A percentile compares a stretch with the other conserved stretches of the same genome.
Evolutionary conservation across 768 basidiomycete genomes (phyloP).

Genomic region (Calvatia gigantea): DNA sequence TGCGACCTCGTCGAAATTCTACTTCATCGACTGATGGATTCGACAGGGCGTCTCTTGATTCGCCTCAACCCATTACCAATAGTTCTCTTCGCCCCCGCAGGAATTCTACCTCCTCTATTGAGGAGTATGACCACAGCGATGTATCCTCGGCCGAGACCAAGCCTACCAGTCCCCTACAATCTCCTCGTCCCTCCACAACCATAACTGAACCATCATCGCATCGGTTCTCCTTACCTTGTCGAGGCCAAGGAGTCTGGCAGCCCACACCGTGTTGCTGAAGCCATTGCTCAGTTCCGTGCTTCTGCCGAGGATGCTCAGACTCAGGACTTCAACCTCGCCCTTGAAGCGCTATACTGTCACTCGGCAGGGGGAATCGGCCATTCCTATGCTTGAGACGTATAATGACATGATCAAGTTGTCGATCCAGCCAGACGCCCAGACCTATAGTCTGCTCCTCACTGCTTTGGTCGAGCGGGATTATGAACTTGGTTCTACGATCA

Average conservation of each 20-base stretch:
- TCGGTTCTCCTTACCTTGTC: constrained; percentile 4
- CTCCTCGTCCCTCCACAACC: background rate
- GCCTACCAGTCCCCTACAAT: background rate
- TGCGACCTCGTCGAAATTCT: constrained; percentile 12
- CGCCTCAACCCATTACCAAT: constrained; percentile 10
- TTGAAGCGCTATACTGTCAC: constrained; percentile 49
- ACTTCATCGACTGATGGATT: constrained; percentile 2
- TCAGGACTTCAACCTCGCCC: constrained; percentile 59
- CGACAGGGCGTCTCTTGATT: background rate
- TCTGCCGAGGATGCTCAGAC: constrained; percentile 31
- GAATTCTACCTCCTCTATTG: background rate
- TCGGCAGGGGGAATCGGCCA: constrained; percentile 53
- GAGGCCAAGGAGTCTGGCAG: constrained; percentile 15
- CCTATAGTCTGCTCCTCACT: constrained; percentile 59
- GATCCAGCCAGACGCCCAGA: constrained; percentile 57
- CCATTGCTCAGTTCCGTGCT: constrained; percentile 31
- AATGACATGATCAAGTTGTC: constrained; percentile 63
- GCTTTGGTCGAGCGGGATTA: constrained; percentile 64
- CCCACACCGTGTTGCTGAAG: constrained; percentile 25
- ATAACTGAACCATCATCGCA: background rate
- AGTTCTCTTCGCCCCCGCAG: constrained; percentile 7
- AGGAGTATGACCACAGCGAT: background rate
- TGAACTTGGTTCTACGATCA: constrained; percentile 51
- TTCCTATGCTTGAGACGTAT: constrained; percentile 62
- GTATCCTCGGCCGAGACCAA: background rate